These are phyloP conservation scores for Pholiota microspora DNA, from an alignment of 768 basidiomycete genomes.

Conservation along the genomic window DNA sequence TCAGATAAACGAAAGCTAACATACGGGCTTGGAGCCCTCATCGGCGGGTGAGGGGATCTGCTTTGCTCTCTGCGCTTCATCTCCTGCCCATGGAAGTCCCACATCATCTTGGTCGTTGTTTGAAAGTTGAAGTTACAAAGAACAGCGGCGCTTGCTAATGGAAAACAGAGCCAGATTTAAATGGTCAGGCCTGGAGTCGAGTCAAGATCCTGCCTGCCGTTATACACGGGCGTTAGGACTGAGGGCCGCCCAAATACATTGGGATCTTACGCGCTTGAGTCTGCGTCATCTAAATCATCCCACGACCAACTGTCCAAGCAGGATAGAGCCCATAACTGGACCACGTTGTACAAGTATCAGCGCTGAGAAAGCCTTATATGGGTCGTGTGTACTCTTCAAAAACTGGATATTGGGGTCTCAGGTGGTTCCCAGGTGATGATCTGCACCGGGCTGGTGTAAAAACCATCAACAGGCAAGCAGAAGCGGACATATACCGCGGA, in stretches of 20 bases:
- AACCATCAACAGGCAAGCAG: not conserved
- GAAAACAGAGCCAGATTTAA: not conserved
- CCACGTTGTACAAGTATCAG: not conserved
- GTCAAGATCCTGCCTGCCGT: slow-evolving; percentile 10
- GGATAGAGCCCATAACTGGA: slow-evolving; percentile 1
- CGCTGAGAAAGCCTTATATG: slow-evolving; percentile 12
- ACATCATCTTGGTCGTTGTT: slow-evolving; percentile 34
- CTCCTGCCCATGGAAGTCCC: slow-evolving; percentile 29
- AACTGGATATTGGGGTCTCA: not conserved
- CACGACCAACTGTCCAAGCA: not conserved
- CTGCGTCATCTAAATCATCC: not conserved
- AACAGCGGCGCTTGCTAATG: not conserved
- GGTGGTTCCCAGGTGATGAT: no score
- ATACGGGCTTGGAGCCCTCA: slow-evolving; percentile 27
- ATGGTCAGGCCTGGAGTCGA: not conserved
- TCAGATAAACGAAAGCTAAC: no score
- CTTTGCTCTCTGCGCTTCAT: slow-evolving; percentile 15
- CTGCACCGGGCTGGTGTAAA: not conserved
- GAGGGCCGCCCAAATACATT: slow-evolving; percentile 1
- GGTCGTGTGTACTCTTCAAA: not conserved
- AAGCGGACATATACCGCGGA: not conserved
- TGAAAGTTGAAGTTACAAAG: not conserved
- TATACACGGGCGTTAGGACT: slow-evolving; percentile 9
- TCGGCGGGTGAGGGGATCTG: slow-evolving; percentile 23
- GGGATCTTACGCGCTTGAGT: not conserved